Conservation (phyloP, 1,284 basidiomycete genomes). For the Cutaneotrichosporon sp. region DNA sequence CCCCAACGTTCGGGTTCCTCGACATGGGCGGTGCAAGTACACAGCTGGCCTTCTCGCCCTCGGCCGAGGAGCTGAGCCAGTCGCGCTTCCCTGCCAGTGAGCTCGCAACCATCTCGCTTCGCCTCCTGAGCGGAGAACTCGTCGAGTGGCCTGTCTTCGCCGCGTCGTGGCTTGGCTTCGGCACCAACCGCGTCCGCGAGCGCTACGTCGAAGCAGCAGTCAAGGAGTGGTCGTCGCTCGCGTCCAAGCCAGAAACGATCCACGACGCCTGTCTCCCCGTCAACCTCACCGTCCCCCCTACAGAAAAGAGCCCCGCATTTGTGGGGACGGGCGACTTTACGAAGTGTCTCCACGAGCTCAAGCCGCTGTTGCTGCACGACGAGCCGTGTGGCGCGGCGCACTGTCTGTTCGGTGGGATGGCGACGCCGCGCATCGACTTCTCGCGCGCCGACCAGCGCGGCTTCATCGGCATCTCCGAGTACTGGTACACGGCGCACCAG, state of each 20-base stretch:
- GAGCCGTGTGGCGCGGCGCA: slow-evolving; percentile 79
- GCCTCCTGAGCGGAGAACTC: slow-evolving; percentile 79
- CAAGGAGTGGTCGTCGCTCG: slow-evolving; percentile 28
- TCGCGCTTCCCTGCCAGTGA: slow-evolving; percentile 57
- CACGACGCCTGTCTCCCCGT: slow-evolving; percentile 89
- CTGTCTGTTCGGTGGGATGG: slow-evolving; percentile 96
- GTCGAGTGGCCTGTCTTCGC: slow-evolving; percentile 93
- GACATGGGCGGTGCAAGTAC: slow-evolving; percentile 99
- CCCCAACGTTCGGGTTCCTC: slow-evolving; percentile 92
- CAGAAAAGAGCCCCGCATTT: slow-evolving; percentile 63
- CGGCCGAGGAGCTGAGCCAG: slow-evolving; percentile 60
- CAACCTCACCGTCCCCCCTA: slow-evolving; percentile 61
- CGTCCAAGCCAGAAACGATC: not conserved
- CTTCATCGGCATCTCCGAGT: slow-evolving; percentile 97
- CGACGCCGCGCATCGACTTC: slow-evolving; percentile 83
- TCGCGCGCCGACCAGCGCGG: slow-evolving; percentile 67
- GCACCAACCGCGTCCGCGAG: slow-evolving; percentile 92
- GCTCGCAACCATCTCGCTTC: slow-evolving; percentile 77
- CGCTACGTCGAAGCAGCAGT: slow-evolving; percentile 77
- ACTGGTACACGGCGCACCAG: slow-evolving; percentile 94
- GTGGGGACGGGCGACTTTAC: slow-evolving; percentile 91
- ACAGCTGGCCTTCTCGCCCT: slow-evolving; percentile 88
- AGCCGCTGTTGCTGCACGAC: slow-evolving; percentile 80
- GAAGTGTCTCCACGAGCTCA: slow-evolving; percentile 72
- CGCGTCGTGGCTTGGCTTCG: slow-evolving; percentile 97